These are phyloP conservation scores for Galerina marginata DNA, from an alignment of 768 basidiomycete species.

Conservation along the genomic window DNA sequence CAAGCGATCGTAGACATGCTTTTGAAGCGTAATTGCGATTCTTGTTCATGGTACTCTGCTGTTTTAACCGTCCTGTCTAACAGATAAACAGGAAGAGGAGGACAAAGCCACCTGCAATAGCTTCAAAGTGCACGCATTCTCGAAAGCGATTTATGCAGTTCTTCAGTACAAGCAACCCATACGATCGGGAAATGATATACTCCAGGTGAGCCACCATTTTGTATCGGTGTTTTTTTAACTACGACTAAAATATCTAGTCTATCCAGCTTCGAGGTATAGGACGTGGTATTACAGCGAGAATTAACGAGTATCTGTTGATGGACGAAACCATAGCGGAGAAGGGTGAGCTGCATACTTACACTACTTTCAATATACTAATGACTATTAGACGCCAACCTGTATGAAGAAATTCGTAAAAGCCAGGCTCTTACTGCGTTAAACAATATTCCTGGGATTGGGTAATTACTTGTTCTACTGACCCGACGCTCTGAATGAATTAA, in stretches of 20 bases:
- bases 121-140: slow-evolving; percentile 58
- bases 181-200: slow-evolving; percentile 46
- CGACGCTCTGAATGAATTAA: background rate
- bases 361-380: slow-evolving; percentile 3
- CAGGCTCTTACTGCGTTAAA: slow-evolving; percentile 38
- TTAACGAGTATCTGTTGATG: slow-evolving; percentile 40
- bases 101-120: slow-evolving; percentile 38
- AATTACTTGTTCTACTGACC: slow-evolving; percentile 10
- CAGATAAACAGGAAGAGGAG: slow-evolving; percentile 53
- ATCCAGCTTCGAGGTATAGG: slow-evolving; percentile 42
- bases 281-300: slow-evolving; percentile 48
- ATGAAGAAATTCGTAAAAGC: slow-evolving; percentile 31
- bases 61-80: background rate
- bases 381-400: slow-evolving; percentile 20
- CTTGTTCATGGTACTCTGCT: background rate
- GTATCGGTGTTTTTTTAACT: slow-evolving; percentile 8
- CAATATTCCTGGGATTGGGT: slow-evolving; percentile 56
- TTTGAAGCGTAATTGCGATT: slow-evolving; percentile 40
- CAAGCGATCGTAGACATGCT: slow-evolving; percentile 41
- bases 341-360: slow-evolving; percentile 22
- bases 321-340: slow-evolving; percentile 26
- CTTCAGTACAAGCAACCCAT: slow-evolving; percentile 46
- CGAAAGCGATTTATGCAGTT: slow-evolving; percentile 51
- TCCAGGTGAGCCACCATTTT: slow-evolving; percentile 29
- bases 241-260: background rate